A percentile compares a stretch with the other conserved stretches of the same genome.
phyloP scores from a whole-genome alignment of 2,329 filamentous ascomycete species.

The Stachybotrys chartarum region DNA sequence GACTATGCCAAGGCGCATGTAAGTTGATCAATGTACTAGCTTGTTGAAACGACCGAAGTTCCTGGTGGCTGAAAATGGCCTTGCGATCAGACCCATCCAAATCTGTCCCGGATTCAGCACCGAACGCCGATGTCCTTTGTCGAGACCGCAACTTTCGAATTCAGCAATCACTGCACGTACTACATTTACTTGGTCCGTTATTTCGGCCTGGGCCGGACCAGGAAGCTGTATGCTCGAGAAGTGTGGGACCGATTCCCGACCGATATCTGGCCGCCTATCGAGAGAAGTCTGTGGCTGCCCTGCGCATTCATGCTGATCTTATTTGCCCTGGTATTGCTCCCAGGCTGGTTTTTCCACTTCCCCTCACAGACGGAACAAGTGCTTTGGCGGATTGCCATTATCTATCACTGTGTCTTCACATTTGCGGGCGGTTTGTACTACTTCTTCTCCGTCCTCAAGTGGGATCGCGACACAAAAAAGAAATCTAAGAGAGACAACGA shows the following conservation, averaged over 20 bases:
- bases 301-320: constrained; percentile 5
- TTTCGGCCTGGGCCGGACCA: no score
- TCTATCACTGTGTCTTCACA: constrained; percentile 7
- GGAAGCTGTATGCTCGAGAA: no score
- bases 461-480: not conserved
- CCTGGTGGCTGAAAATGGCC: no score
- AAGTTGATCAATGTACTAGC: not conserved
- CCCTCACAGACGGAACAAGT: constrained; percentile 10
- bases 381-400: constrained; percentile 13
- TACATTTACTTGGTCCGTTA: no score
- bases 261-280: constrained; percentile 9
- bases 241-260: constrained; percentile 17
- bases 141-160: no score
- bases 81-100: constrained; percentile 18
- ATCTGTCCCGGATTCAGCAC: constrained; percentile 12
- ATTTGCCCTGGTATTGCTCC: constrained; percentile 10
- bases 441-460: not conserved
- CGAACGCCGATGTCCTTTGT: constrained; percentile 26
- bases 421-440: constrained; percentile 1
- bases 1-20: not conserved
- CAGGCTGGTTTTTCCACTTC: constrained; percentile 15
- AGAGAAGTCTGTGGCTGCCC: constrained; percentile 3
- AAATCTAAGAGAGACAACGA: not conserved
- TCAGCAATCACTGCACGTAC: no score
- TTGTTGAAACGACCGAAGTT: no score